Evolutionary conservation across 1,284 basidiomycete genomes (phyloP), one percentile per base, ranked within the genome.

Genomic region (Puccinia triticina): DNA sequence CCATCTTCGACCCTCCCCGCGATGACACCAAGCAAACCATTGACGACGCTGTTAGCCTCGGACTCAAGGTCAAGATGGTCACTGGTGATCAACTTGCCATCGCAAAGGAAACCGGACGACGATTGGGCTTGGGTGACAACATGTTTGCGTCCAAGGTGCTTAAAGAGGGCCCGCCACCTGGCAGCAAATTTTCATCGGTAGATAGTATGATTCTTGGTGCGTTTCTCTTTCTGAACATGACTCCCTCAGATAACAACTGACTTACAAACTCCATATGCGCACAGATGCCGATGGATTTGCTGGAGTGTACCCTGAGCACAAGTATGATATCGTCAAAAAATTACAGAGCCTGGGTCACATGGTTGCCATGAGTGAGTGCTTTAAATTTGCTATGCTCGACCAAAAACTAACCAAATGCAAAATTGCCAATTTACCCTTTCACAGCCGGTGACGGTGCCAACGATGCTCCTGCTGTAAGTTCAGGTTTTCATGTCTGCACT

Each of bases 11-110:
- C 88, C 96, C 64, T 37, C 64, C 64, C 32, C 64, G 64, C 37
- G 64, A 66, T 1, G 64, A 66, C 64, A 69, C 66, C 88, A 97
- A 98, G 90, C 93, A 98, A 89, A 98, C 96, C 50, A 97, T 98
- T 87, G 95, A 98, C 88, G 95, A 98, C 88, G 96, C 96, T 83
- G 90, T 95, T 84, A 92, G 92, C 83, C 94, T 98, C 87, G 96
- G 96, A 89, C 95, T 98, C 85, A 93, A 93, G 88, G 96, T 98
- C 88, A 98, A 98, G 93, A 98, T 98, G 96, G 95, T 98, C 84
- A 98, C 96, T 72, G 96, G 96, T 91, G 96, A 98, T 88, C 95
- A 98, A 90, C 94, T 98, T 87, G 96, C 96, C 85, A 98, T 98
- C 83, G 96, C 96, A 83, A 98, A 98, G 91, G 96, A 98, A 89